Percentiles rank a stretch among this genome's conserved stretches.
These are phyloP conservation scores for Fraxinus angustifolia DNA, from an alignment of 305 asterid species.

Conservation along the genomic window DNA sequence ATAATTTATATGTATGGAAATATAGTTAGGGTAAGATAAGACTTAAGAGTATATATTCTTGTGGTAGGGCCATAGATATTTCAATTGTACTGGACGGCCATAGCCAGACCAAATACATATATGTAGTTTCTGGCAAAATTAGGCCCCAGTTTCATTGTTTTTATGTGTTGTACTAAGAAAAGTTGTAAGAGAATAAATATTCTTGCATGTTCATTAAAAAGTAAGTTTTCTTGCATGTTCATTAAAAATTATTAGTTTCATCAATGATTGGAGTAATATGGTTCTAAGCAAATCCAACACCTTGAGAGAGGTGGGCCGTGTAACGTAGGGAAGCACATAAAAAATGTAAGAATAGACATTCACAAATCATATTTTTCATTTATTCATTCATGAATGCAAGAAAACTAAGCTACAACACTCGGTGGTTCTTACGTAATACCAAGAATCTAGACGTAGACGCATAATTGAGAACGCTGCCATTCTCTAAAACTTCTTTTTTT, in stretches of 20 bases:
- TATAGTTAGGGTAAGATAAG: neutral
- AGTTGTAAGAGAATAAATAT: constrained; percentile 40
- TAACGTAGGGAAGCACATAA: neutral
- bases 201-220: constrained; percentile 27
- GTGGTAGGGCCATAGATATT: constrained; percentile 30
- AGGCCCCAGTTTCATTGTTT: constrained; percentile 36
- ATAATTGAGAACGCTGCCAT: too few species aligned
- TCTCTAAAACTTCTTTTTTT: too few species aligned
- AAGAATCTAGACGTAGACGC: too few species aligned
- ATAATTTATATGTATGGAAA: neutral
- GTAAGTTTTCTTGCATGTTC: constrained; percentile 34
- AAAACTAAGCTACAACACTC: neutral
- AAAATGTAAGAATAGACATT: neutral
- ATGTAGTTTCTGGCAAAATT: constrained; percentile 18
- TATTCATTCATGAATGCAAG: neutral
- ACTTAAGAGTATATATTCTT: constrained; percentile 36
- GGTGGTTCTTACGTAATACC: too few species aligned
- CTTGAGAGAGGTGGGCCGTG: neutral
- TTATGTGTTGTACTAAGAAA: constrained; percentile 35
- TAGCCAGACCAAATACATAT: constrained; percentile 25
- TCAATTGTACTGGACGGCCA: constrained; percentile 24
- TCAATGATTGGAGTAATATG: neutral
- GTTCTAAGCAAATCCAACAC: too few species aligned
- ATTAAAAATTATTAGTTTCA: neutral
- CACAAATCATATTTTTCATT: too few species aligned